These are phyloP conservation scores for Penicillium atrosanguineum DNA, from an alignment of 495 filamentous ascomycete species.

Conservation along the genomic window DNA sequence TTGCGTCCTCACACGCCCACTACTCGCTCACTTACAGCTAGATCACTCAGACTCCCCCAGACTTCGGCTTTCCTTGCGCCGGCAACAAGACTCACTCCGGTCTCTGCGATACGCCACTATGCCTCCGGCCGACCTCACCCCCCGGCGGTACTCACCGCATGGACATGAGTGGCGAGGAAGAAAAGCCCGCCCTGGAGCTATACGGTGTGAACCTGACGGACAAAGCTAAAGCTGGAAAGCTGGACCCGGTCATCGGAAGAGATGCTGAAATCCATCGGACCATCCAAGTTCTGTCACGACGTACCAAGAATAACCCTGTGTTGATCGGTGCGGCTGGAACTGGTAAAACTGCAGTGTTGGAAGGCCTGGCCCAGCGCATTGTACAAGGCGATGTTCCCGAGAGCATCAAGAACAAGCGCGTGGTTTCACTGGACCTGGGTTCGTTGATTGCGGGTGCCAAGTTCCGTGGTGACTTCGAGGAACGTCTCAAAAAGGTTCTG, in stretches of 20 bases:
- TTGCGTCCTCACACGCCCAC: constrained; percentile 25
- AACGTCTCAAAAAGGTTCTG: constrained; percentile 84
- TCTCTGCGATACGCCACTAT: constrained; percentile 53
- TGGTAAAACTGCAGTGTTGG: constrained; percentile 92
- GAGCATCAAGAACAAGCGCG: constrained; percentile 91
- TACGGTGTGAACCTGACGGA: constrained; percentile 90
- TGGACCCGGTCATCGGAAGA: constrained; percentile 94
- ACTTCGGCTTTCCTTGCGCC: constrained; percentile 15
- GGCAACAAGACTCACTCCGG: constrained; percentile 5
- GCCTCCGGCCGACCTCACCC: constrained; percentile 78
- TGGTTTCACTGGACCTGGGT: constrained; percentile 83
- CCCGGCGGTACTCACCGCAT: constrained; percentile 92
- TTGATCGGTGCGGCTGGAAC: constrained; percentile 90
- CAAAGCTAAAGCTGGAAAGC: constrained; percentile 79
- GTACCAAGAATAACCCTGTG: constrained; percentile 97
- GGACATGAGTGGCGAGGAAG: constrained; percentile 73
- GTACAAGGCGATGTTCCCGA: constrained; percentile 92
- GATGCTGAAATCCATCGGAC: constrained; percentile 89
- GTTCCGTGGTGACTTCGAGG: constrained; percentile 94
- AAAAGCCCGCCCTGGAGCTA: constrained; percentile 84
- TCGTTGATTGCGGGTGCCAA: constrained; percentile 94
- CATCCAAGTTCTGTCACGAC: constrained; percentile 86
- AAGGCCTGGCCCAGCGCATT: constrained; percentile 89
- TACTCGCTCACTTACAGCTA: constrained; percentile 20
- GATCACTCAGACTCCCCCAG: constrained; percentile 20